Conservation (phyloP, 202 grass and related monocot genomes). For the Bolboschoenoplectus hybrid region DNA sequence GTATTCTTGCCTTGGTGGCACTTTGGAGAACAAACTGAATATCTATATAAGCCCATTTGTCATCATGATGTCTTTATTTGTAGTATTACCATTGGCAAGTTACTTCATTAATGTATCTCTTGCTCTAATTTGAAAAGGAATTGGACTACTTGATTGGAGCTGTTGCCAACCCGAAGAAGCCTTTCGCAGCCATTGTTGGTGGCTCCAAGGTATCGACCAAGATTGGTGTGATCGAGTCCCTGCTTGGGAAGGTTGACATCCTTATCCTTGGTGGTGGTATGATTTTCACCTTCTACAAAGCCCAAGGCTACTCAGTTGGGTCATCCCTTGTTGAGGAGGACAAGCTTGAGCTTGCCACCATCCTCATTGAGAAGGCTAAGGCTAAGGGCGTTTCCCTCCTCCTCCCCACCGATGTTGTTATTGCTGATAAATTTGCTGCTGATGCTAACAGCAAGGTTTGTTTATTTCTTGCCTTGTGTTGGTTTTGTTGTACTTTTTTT, state of each 20-base stretch:
- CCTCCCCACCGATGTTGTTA: slow-evolving; percentile 63
- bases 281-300: slow-evolving; percentile 93
- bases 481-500: not conserved
- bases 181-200: slow-evolving; percentile 90
- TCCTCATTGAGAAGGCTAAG: slow-evolving; percentile 72
- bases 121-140: slow-evolving; percentile 47
- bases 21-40: not conserved
- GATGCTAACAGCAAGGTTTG: slow-evolving; percentile 92
- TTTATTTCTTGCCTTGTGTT: slow-evolving; percentile 11
- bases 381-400: slow-evolving; percentile 74
- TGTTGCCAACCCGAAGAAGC: slow-evolving; percentile 79
- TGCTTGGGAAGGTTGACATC: slow-evolving; percentile 80
- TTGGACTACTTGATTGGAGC: slow-evolving; percentile 90
- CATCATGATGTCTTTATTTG: not conserved
- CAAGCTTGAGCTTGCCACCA: slow-evolving; percentile 76
- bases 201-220: slow-evolving; percentile 91
- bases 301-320: slow-evolving; percentile 70
- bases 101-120: not conserved
- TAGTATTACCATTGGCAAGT: not conserved
- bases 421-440: slow-evolving; percentile 79
- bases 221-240: slow-evolving; percentile 82
- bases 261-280: slow-evolving; percentile 94
- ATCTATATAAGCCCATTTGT: not conserved
- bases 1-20: not conserved
- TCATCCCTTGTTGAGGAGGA: slow-evolving; percentile 92